Evolutionary conservation across 2,329 filamentous ascomycete species (phyloP).

Genomic region (Taxawa tesnikishii): DNA sequence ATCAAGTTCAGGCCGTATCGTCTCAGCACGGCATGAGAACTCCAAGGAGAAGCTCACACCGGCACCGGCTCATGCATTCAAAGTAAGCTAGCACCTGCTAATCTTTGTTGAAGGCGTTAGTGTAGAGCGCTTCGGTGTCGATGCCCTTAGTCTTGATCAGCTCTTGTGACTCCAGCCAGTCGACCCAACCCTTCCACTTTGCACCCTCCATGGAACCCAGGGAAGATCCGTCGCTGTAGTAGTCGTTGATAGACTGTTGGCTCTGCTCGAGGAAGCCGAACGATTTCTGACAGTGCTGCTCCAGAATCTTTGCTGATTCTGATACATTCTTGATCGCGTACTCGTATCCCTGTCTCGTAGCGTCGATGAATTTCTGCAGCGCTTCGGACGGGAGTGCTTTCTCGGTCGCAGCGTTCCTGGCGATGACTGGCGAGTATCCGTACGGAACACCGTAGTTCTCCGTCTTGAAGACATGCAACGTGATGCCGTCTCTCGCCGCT

Average conservation of each 20-base stretch:
- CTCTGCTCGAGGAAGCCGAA: constrained; percentile 15
- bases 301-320: constrained; percentile 61
- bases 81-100: too few relatives aligned
- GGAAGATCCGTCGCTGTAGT: constrained; percentile 19
- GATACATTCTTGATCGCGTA: constrained; percentile 70
- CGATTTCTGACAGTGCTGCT: constrained; percentile 9
- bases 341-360: constrained; percentile 17
- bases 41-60: too few relatives aligned
- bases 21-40: too few relatives aligned
- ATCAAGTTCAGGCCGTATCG: too few relatives aligned
- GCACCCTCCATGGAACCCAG: constrained; percentile 2
- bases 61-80: too few relatives aligned
- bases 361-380: constrained; percentile 42
- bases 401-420: constrained; percentile 35
- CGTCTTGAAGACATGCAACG: constrained; percentile 12
- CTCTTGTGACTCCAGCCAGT: constrained; percentile 2
- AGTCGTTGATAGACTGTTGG: constrained; percentile 17
- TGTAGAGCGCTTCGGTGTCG: too few relatives aligned
- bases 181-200: constrained; percentile 5
- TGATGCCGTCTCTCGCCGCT: constrained; percentile 13
- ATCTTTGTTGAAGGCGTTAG: too few relatives aligned
- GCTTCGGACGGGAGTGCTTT: constrained; percentile 59
- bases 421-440: constrained; percentile 20
- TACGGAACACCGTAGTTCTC: constrained; percentile 18
- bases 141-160: constrained; percentile 2